Evolutionary conservation across 2,329 filamentous ascomycete species (phyloP), one percentile per base, ranked within the genome.

Genomic region (Camptophora hylomeconis): DNA sequence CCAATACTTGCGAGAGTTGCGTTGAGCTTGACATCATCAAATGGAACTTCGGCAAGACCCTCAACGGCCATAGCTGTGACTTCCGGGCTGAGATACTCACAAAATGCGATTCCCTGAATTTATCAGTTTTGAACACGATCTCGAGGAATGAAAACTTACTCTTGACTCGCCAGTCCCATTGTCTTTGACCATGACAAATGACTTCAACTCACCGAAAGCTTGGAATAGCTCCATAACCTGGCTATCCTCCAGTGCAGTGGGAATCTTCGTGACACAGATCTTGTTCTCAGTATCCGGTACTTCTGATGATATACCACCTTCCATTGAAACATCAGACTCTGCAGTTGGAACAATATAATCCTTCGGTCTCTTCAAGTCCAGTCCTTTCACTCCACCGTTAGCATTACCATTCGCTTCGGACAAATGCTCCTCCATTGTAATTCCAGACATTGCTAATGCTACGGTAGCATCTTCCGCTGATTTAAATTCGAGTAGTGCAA

Each of bases 231-330:
- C 89, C 21, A 77, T 80, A 5, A 95, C 80, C 45, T 94, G 84
- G 32, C 92, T 84, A 33, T 95, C 89, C 2, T 73, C 78, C 25
- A 99, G 73, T 53, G 89, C 93, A 1, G 70, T 58, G 0, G 89
- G 86, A 32, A 99, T 79, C 49, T 92, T 92, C 27, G 81, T 74
- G 42, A 98, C 76, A 54, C 82, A 82, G 42, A 99, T 79, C 63
- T 99, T 99, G 64, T 93, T 84, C 11, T 84, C 78, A 3, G 83
- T 92, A 51, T 99, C 89, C 7, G 84, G 73, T 10, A 98, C 89
- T 12, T 81, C 61, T 38, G 69, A 79, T 2, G 83, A 80, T 20
- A 94, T 67, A 2, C 80, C 71, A 4, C 81, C 81, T 20, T 78
- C 75, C 23, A 38, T 38, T 7, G 23, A 12, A 5, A 32, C 32